Evolutionary conservation across 352 stramenopile species (phyloP), one percentile per base, ranked within the genome.

Genomic region (Phytopythium kandeliae): DNA sequence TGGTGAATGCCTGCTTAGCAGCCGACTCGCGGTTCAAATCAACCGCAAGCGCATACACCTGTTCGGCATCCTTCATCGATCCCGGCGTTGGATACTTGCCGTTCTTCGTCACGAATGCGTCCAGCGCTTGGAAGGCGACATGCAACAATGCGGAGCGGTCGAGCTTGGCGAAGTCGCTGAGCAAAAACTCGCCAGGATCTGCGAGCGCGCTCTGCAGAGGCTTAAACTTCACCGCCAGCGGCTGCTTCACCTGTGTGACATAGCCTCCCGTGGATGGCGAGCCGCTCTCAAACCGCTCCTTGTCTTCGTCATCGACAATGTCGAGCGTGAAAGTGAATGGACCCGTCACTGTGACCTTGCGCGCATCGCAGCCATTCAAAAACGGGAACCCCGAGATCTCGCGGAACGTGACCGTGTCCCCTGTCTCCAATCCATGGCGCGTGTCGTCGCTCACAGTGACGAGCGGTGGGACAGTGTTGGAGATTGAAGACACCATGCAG

Each of bases 131-230:
- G 59, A 97, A 94, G 2, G 82, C 89, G 41, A 97, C 30, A 62
- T 98, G 93, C 16, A 98, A 82, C 38, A 94, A 63, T 53, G 93
- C 81, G 0, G 87, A 78, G 24, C 96, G 92, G 54, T 95, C 95
- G 51, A 98, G 78, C 68, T 99, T 99, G 31, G 95, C 96, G 71
- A 99, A 99, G 53, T 99, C 97, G 25, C 78, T 98, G 54, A 98
- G 80, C 60, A 99, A 86, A 46, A 99, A 97, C 42, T 98, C 94
- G 11, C 92, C 94, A n/a, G 93, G 95, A 8, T 86, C 61, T 1
- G 57, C 67, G 31, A 99, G 69, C 12, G 93, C 82, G 44, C 90
- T 86, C 25, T 65, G 64, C 38, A 98, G 74, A 9, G 79, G 68
- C 64, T 97, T 89, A 73, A 99, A 99, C 21, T 82, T 82, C n/a